Percentiles rank a stretch among this genome's conserved stretches.
These are phyloP conservation scores for Baorangia bicolor DNA, from an alignment of 768 basidiomycete genomes.

Conservation along the genomic window DNA sequence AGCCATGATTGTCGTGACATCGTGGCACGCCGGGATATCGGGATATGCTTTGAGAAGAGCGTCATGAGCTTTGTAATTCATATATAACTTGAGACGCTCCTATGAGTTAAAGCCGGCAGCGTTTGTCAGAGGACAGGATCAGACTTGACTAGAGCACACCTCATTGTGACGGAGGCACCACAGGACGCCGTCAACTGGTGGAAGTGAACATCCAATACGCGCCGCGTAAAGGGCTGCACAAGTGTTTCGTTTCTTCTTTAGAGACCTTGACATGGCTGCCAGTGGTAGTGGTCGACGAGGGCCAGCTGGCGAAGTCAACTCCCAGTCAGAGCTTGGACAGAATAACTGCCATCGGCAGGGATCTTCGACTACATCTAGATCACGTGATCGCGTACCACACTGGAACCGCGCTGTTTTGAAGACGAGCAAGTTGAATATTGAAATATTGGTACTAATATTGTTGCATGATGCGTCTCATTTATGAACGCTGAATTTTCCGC, in stretches of 20 bases:
- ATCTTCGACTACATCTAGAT: neutral
- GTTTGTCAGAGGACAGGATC: neutral
- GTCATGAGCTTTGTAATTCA: conserved; percentile 37
- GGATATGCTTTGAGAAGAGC: conserved; percentile 31
- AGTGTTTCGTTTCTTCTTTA: conserved; percentile 8
- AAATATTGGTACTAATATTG: neutral
- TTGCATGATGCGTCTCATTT: neutral
- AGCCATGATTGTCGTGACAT: conserved; percentile 22
- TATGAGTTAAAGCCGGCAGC: neutral
- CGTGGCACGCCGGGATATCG: conserved; percentile 27
- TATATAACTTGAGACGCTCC: conserved; percentile 39
- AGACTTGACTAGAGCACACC: conserved; percentile 7
- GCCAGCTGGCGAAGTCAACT: neutral
- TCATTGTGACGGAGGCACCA: conserved; percentile 36
- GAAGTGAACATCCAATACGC: conserved; percentile 16
- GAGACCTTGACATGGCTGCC: conserved; percentile 3
- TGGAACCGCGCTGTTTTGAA: no score
- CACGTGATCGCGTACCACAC: conserved; percentile 6
- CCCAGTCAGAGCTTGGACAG: neutral
- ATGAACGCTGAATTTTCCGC: neutral
- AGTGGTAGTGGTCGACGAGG: neutral
- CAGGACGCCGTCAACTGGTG: neutral
- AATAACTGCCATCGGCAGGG: neutral
- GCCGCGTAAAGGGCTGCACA: conserved; percentile 20
- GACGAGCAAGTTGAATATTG: neutral